These are phyloP conservation scores for Hericium erinaceus DNA, from an alignment of 768 basidiomycete species.

Conservation along the genomic window DNA sequence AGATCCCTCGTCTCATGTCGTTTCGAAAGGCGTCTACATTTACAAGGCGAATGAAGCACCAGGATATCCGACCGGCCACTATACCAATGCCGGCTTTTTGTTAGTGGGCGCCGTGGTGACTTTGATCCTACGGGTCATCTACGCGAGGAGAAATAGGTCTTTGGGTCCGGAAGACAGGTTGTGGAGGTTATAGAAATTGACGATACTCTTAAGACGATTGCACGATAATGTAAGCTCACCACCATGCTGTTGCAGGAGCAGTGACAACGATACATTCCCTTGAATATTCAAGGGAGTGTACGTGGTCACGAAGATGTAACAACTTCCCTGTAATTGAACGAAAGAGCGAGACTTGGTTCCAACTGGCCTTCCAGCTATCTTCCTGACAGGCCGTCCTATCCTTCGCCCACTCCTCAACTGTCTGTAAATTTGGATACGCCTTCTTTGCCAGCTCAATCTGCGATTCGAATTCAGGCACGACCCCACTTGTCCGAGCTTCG, in stretches of 20 bases:
- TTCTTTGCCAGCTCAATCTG: background rate
- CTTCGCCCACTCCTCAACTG: background rate
- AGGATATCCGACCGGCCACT: slow-evolving; percentile 27
- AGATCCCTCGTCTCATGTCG: background rate
- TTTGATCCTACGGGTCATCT: background rate
- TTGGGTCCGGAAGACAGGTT: background rate
- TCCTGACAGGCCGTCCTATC: background rate
- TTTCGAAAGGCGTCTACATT: slow-evolving; percentile 17
- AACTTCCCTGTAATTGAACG: background rate
- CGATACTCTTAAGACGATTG: too few relatives aligned
- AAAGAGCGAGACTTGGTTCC: background rate
- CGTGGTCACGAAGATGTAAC: too few relatives aligned
- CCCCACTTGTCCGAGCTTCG: background rate
- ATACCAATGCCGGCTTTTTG: slow-evolving; percentile 19
- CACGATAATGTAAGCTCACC: too few relatives aligned
- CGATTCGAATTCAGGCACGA: background rate
- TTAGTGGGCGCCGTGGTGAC: background rate
- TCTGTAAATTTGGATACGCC: background rate
- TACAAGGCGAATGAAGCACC: slow-evolving; percentile 22
- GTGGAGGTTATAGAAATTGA: background rate
- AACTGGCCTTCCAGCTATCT: background rate
- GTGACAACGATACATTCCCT: too few relatives aligned
- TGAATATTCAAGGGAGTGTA: too few relatives aligned
- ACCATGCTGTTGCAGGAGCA: too few relatives aligned
- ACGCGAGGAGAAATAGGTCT: background rate